Conservation (phyloP, 2,329 filamentous ascomycete genomes). For the Nigrospora osmanthi region DNA sequence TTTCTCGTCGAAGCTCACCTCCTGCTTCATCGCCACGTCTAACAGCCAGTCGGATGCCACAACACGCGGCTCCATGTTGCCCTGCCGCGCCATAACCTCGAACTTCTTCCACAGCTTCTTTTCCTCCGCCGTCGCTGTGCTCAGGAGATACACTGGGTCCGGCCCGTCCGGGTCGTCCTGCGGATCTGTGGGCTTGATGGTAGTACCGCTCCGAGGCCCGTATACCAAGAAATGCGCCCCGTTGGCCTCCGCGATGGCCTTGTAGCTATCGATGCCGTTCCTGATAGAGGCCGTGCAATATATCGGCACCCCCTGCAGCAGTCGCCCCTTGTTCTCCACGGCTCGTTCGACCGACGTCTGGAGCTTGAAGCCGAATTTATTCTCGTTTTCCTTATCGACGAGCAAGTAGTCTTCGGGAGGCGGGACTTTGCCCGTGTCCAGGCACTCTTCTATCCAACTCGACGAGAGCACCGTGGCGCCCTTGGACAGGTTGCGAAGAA, state of each 20-base stretch:
- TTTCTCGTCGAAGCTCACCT: constrained; percentile 58
- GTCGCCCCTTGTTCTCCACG: constrained; percentile 64
- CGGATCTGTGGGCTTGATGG: constrained; percentile 53
- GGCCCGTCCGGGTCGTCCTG: constrained; percentile 50
- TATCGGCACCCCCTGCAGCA: constrained; percentile 69
- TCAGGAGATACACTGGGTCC: constrained; percentile 78
- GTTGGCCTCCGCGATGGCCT: constrained; percentile 79
- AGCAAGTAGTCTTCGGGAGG: constrained; percentile 60
- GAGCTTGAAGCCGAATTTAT: constrained; percentile 62
- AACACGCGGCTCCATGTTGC: constrained; percentile 73
- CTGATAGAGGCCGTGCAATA: constrained; percentile 77
- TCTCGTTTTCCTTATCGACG: constrained; percentile 65
- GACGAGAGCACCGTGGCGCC: constrained; percentile 72
- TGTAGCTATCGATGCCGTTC: constrained; percentile 78
- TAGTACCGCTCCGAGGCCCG: constrained; percentile 62
- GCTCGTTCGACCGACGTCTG: constrained; percentile 62
- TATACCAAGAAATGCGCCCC: constrained; percentile 77
- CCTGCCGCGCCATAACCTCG: constrained; percentile 66
- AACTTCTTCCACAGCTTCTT: constrained; percentile 74
- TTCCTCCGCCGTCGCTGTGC: constrained; percentile 59
- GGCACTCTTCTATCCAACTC: constrained; percentile 68
- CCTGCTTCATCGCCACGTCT: constrained; percentile 81
- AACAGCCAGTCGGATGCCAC: constrained; percentile 86
- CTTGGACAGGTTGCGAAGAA: constrained; percentile 77
- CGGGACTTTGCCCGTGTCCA: constrained; percentile 60